Evolutionary conservation across 768 basidiomycete genomes (phyloP), one percentile per base, ranked within the genome.

Genomic region (Mycena metata): DNA sequence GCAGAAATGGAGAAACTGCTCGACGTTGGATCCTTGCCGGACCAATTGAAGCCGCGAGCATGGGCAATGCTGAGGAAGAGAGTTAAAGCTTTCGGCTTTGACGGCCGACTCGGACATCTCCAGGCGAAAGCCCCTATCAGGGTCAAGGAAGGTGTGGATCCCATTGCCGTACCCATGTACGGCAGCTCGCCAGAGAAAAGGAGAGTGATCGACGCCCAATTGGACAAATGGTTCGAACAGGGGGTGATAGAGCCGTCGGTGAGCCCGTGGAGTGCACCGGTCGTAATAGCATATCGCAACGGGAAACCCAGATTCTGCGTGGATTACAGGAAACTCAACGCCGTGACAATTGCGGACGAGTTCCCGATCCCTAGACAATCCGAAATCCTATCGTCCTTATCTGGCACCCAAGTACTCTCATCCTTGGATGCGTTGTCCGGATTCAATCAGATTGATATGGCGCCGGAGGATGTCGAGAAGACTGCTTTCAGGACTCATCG

Each of bases 391-490:
- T 64, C 66, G 42, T 67, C 75, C 1, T 54, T 77, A 17, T 67
- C 66, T 8, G 77, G 74, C 0, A 43, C 70, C 11, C 69, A 75
- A 52, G 70, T 61, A 6, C 70, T 81, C 2, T 70, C 78, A 6
- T 68, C 78, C 1, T 52, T 80, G 39, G 79, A 80, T 66, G 76
- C 78, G 5, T 67, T 78, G 1, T 67, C 80, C 0, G 77, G 80
- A 7, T 81, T 79, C 61, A 78, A 72, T 5, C 80, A 81, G 56
- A 30, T 79, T 4, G 49, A 24, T 9, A 50, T 50, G 49, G 49
- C 13, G 5, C 11, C 2, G 23, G 46, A 23, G 11, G 73, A 74
- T 35, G 51, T 63, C 6, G 62, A 74, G 41, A 78, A 78, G 36
- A 78, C 77, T 2, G 79, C 76, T 3, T 80, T 80, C 62, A 52